Evolutionary conservation across 208 protist genomes (phyloP).

Genomic region (Porcisia hertigi): DNA sequence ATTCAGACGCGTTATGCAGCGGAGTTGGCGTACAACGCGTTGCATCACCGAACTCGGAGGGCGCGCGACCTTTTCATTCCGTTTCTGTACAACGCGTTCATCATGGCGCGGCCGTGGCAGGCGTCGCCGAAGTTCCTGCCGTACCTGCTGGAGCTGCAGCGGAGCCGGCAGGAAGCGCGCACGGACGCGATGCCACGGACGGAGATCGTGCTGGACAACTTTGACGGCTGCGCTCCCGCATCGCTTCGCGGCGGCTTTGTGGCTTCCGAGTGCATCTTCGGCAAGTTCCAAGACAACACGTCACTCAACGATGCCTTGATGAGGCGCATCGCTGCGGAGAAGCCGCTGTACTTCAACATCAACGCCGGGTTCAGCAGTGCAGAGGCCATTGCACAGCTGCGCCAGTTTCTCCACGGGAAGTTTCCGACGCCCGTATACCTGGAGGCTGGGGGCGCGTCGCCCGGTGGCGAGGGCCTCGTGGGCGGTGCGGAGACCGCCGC

Average conservation of each 20-base stretch:
- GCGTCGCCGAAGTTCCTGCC: constrained; percentile 41
- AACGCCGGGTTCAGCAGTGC: constrained; percentile 25
- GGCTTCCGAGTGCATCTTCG: constrained; percentile 36
- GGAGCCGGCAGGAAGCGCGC: background rate
- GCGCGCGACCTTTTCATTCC: constrained; percentile 47
- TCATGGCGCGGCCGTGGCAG: constrained; percentile 64
- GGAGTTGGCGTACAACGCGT: constrained; percentile 33
- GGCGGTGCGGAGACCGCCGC: background rate
- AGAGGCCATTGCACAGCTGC: constrained; percentile 22
- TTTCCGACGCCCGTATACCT: constrained; percentile 31
- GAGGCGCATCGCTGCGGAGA: constrained; percentile 2
- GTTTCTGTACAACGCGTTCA: too few relatives aligned
- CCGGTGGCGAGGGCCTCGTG: background rate
- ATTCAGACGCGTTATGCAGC: constrained; percentile 40
- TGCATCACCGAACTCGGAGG: constrained; percentile 31
- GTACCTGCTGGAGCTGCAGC: background rate
- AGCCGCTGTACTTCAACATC: constrained; percentile 52
- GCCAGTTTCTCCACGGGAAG: constrained; percentile 17
- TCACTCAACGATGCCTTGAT: constrained; percentile 15
- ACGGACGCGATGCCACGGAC: background rate
- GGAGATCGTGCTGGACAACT: constrained; percentile 48
- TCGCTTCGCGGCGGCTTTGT: constrained; percentile 25
- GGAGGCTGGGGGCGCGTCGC: constrained; percentile 11
- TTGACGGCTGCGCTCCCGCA: constrained; percentile 51
- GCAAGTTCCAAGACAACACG: constrained; percentile 30